These are phyloP conservation scores for Sporothrix pseudoabietina DNA, from an alignment of 2,329 filamentous ascomycete species.

Conservation along the genomic window DNA sequence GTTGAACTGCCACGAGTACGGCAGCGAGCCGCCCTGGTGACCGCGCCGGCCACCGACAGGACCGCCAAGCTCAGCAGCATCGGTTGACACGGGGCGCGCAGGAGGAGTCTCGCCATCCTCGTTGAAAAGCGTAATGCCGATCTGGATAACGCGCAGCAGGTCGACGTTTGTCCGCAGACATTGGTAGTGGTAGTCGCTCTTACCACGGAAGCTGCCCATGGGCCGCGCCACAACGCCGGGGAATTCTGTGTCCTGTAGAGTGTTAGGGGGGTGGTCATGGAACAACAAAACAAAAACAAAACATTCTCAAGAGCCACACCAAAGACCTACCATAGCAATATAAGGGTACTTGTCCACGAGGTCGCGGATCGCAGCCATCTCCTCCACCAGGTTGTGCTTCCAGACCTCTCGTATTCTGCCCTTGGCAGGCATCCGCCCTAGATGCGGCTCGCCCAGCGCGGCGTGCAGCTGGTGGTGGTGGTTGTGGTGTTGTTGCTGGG, in stretches of 20 bases:
- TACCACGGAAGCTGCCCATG: constrained; percentile 91
- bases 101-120: constrained; percentile 85
- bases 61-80: constrained; percentile 46
- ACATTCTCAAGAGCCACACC: not conserved
- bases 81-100: constrained; percentile 59
- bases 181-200: constrained; percentile 98
- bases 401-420: constrained; percentile 93
- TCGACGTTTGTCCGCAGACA: constrained; percentile 96
- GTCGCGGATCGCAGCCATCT: constrained; percentile 81
- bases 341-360: constrained; percentile 91
- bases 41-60: constrained; percentile 46
- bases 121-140: constrained; percentile 92
- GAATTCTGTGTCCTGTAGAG: constrained; percentile 85
- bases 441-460: constrained; percentile 53
- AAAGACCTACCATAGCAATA: constrained; percentile 83
- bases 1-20: constrained; percentile 98
- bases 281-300: constrained; percentile 20
- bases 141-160: constrained; percentile 94
- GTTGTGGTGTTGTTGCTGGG: constrained; percentile 63
- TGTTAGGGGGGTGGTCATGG: not conserved
- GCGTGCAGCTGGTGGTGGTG: constrained; percentile 38
- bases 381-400: constrained; percentile 86
- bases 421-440: constrained; percentile 62
- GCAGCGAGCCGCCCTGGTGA: constrained; percentile 50
- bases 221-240: constrained; percentile 95